These are phyloP conservation scores for Umbilicaria muhlenbergii DNA, from an alignment of 495 filamentous ascomycete species.

Conservation along the genomic window DNA sequence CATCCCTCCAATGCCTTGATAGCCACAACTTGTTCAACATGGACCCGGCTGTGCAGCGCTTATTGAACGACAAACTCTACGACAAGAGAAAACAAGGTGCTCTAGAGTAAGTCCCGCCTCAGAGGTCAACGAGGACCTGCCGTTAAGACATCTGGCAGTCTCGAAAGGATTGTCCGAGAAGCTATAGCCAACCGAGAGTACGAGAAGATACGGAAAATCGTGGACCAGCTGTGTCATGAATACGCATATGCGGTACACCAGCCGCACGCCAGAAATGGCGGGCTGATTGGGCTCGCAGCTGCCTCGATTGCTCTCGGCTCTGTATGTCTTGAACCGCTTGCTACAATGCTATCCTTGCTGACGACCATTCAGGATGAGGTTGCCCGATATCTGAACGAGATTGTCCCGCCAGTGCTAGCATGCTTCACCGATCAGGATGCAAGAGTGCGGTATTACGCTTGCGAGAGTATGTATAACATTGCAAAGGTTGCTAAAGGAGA, in stretches of 20 bases:
- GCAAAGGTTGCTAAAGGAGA: constrained; percentile 98
- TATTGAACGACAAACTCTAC: constrained; percentile 95
- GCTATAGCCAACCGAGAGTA: constrained; percentile 60
- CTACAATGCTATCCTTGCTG: constrained; percentile 8
- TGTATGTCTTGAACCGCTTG: constrained; percentile 35
- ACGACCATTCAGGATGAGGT: constrained; percentile 52
- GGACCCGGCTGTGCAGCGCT: constrained; percentile 77
- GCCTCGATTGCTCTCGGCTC: constrained; percentile 91
- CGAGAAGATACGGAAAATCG: constrained; percentile 64
- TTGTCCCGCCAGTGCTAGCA: constrained; percentile 94
- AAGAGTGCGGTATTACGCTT: constrained; percentile 94
- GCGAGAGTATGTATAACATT: constrained; percentile 99
- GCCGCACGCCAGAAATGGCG: constrained; percentile 91
- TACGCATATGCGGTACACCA: constrained; percentile 97
- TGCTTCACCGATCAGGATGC: constrained; percentile 99
- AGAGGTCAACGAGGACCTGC: background rate
- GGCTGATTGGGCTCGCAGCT: constrained; percentile 88
- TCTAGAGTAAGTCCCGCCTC: constrained; percentile 58
- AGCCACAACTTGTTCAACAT: constrained; percentile 28
- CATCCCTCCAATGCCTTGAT: no score
- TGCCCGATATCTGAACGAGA: constrained; percentile 75
- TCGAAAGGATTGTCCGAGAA: constrained; percentile 85
- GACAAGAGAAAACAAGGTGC: constrained; percentile 94
- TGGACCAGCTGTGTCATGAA: constrained; percentile 92
- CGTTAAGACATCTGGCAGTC: constrained; percentile 31